Conservation (phyloP, 495 filamentous ascomycete genomes). For the Penicillium silybi region DNA sequence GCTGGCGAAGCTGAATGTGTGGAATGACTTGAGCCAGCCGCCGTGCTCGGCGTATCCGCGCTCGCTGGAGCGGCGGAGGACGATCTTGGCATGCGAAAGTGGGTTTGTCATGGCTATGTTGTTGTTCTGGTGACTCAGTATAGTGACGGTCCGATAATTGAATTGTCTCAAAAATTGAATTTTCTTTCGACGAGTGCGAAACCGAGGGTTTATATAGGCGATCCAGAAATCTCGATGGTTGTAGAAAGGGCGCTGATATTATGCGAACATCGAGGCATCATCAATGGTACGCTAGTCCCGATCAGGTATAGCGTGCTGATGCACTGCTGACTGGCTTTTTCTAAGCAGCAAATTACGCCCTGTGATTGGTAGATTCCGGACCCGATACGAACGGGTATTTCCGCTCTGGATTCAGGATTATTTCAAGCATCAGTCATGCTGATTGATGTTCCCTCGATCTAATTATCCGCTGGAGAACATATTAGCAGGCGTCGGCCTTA, state of each 20-base stretch:
- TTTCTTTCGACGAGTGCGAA: not conserved
- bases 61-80: constrained; percentile 53
- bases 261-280: constrained; percentile 16
- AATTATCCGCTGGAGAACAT: too few species aligned
- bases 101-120: constrained; percentile 45
- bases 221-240: constrained; percentile 1
- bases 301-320: constrained; percentile 5
- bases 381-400: not conserved
- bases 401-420: not conserved
- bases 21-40: constrained; percentile 81
- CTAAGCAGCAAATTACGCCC: not conserved
- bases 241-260: constrained; percentile 13
- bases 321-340: constrained; percentile 6
- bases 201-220: constrained; percentile 6
- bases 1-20: constrained; percentile 74
- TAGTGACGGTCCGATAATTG: not conserved
- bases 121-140: not conserved
- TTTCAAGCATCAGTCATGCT: not conserved
- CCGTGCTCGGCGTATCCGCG: constrained; percentile 73
- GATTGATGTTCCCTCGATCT: not conserved
- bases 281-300: not conserved
- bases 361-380: not conserved
- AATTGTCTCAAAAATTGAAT: not conserved
- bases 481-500: too few species aligned
- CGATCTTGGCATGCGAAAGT: constrained; percentile 60